Evolutionary conservation across 371 early-diverging fungal genomes (phyloP), one percentile per base, ranked within the genome.

Genomic region (Zopfochytrium polystomum): DNA sequence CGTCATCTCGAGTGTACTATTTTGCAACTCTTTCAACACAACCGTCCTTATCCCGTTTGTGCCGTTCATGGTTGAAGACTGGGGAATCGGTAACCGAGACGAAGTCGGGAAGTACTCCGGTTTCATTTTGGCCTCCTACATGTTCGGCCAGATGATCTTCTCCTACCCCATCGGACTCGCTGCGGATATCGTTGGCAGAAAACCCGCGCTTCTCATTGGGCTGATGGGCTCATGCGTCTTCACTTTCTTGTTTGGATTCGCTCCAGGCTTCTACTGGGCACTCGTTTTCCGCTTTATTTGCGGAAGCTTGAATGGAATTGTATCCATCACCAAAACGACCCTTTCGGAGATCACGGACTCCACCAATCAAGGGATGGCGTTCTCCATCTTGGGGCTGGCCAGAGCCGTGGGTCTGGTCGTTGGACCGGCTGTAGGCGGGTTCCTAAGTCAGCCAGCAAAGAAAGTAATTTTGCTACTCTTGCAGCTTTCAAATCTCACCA

Each of bases 101-200:
- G 65, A 65, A 13, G 61, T 69, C 34, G 65, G 65, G 15, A n/a
- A 25, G 25, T 66, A 47, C 42, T 44, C 34, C 23, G 58, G 69
- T 11, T 62, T 53, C 49, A 46, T 66, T 22, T 32, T 69, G 33
- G 49, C 55, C 25, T 64, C 65, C 22, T 69, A 53, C 55, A 69
- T 69, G 69, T n/a, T 60, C 29, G 69, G 69, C 0, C 69, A 69
- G 55, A n/a, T 65, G 46, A 20, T 69, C 26, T 65, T 55, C 47
- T 55, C 54, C 11, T 69, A 65, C 55, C 50, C 50, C 5, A 62
- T 67, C 66, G 71, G 71, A 9, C 20, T 42, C 22, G 4, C 51
- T 15, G 27, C 54, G 18, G 71, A 71, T 50, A 22, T 25, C 9
- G 32, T 31, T 13, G 69, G 69, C 13, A 57, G 71, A 6, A 31